Conservation (phyloP, 2,329 filamentous ascomycete species). For the Arthrinium phaeospermum region DNA sequence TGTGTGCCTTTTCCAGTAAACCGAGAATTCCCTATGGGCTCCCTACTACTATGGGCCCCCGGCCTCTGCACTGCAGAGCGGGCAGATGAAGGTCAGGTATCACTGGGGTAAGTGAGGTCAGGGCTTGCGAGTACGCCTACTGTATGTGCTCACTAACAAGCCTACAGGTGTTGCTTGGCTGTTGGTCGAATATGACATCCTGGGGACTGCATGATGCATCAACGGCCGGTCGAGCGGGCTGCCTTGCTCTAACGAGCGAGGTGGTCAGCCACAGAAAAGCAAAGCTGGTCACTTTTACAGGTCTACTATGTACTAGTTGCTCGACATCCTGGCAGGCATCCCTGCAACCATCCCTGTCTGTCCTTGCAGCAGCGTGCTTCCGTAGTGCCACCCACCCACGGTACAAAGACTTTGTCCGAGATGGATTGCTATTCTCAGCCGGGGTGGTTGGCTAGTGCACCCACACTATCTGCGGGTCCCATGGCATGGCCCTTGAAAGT, state of each 20-base stretch:
- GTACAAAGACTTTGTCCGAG: conserved; percentile 34
- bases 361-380: conserved; percentile 38
- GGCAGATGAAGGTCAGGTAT: conserved; percentile 14
- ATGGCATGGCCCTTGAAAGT: conserved; percentile 28
- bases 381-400: conserved; percentile 38
- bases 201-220: conserved; percentile 31
- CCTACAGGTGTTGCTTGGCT: conserved; percentile 16
- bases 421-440: conserved; percentile 36
- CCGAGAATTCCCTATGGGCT: conserved; percentile 5
- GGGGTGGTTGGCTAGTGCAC: conserved; percentile 37
- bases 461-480: conserved; percentile 34
- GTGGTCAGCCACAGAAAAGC: conserved; percentile 39
- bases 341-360: conserved; percentile 28
- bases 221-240: conserved; percentile 32
- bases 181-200: conserved; percentile 13
- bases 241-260: conserved; percentile 35
- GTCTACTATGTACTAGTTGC: conserved; percentile 26
- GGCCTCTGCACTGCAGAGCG: not conserved
- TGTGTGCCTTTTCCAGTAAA: conserved; percentile 13
- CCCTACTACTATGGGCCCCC: no score
- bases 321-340: not conserved
- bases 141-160: conserved; percentile 3
- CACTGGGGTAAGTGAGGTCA: conserved; percentile 4
- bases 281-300: conserved; percentile 36
- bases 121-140: not conserved